A percentile compares a stretch with the other conserved stretches of the same genome.
Evolutionary conservation across 2,329 filamentous ascomycete genomes (phyloP).

Genomic region (Aureobasidium subglaciale): DNA sequence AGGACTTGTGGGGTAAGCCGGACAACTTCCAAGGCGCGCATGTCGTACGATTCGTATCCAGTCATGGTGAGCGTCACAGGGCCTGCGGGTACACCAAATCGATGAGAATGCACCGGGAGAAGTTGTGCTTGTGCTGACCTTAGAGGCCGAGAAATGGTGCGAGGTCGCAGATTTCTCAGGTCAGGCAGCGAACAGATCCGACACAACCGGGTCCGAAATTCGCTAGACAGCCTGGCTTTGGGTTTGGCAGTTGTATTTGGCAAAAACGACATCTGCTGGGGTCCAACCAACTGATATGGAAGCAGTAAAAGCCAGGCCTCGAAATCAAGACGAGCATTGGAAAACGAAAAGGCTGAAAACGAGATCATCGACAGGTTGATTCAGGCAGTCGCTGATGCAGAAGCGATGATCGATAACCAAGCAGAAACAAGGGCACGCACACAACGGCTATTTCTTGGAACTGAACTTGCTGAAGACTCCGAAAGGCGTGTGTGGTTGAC

Average conservation of each 20-base stretch:
- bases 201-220: constrained; percentile 1
- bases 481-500: not conserved
- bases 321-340: not conserved
- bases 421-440: not conserved
- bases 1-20: not conserved
- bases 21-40: not conserved
- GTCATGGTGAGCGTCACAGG: not conserved
- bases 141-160: not conserved
- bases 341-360: not conserved
- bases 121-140: not conserved
- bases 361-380: not conserved
- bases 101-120: not conserved
- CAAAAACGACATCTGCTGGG: not conserved
- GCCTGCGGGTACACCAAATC: not conserved
- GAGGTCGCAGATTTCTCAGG: not conserved
- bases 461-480: no score
- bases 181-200: not conserved
- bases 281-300: no score
- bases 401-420: not conserved
- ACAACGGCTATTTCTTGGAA: not conserved
- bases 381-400: not conserved
- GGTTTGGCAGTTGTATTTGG: not conserved
- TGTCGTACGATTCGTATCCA: not conserved
- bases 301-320: no score
- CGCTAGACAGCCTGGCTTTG: not conserved